phyloP scores from a whole-genome alignment of 23 red algal species.

The Gracilaria caudata region DNA sequence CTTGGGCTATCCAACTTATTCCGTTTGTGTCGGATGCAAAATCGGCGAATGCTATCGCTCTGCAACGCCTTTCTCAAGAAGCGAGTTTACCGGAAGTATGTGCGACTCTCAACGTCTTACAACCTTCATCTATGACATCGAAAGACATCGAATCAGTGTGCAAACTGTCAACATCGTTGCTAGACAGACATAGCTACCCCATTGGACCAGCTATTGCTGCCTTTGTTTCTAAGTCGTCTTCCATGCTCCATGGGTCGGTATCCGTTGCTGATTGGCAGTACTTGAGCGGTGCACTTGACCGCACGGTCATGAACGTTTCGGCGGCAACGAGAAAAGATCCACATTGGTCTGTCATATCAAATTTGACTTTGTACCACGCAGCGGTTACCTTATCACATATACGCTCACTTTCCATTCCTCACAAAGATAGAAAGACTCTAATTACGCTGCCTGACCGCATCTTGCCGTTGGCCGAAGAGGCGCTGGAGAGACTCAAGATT shows the following conservation, averaged over 20 bases:
- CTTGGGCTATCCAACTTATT: conserved; percentile 3
- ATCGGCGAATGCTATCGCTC: not conserved
- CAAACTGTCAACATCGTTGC: not conserved
- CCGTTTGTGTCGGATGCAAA: conserved; percentile 4
- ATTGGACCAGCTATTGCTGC: conserved; percentile 8
- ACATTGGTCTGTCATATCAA: conserved; percentile 3
- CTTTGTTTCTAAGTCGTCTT: conserved; percentile 2
- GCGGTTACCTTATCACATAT: not conserved
- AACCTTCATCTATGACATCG: conserved; percentile 19
- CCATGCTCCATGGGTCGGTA: not conserved
- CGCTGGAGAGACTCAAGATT: not conserved
- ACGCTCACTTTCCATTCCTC: not conserved
- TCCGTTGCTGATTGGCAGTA: conserved; percentile 8
- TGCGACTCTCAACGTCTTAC: not conserved
- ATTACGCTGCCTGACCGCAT: not conserved
- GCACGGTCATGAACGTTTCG: not conserved
- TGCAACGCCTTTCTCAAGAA: not conserved
- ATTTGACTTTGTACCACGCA: conserved; percentile 9
- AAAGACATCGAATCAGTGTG: conserved; percentile 3
- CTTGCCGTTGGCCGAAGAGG: not conserved
- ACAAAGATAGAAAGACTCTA: not conserved
- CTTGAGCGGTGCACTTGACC: not conserved
- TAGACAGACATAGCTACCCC: not conserved
- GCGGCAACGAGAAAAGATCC: not conserved
- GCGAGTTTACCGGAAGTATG: not conserved